These are phyloP conservation scores for Daldinia childiae DNA, from an alignment of 495 filamentous ascomycete genomes.

Conservation along the genomic window DNA sequence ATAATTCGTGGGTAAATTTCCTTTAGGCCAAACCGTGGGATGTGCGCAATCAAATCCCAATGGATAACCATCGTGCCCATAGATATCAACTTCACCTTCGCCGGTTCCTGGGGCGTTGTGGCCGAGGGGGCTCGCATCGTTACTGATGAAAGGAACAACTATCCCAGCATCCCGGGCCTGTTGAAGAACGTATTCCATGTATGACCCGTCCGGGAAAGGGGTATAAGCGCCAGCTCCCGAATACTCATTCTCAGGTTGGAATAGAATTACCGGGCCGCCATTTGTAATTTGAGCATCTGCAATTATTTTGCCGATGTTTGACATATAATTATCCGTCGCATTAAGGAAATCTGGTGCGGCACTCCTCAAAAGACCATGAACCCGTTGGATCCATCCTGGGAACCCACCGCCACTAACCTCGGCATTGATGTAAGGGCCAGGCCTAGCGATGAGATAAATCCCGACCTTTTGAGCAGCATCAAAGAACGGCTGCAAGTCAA, in stretches of 20 bases:
- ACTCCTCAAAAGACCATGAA: constrained; percentile 69
- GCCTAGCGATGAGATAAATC: constrained; percentile 78
- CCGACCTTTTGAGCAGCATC: constrained; percentile 72
- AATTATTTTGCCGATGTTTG: constrained; percentile 67
- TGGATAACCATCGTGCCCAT: constrained; percentile 80
- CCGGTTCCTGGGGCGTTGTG: constrained; percentile 73
- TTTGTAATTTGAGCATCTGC: constrained; percentile 81
- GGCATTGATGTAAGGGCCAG: constrained; percentile 66
- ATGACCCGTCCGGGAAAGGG: constrained; percentile 65
- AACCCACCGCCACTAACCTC: constrained; percentile 57
- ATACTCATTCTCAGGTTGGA: constrained; percentile 86
- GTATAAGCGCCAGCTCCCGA: constrained; percentile 44
- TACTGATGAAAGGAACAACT: constrained; percentile 78
- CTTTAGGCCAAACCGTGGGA: constrained; percentile 60
- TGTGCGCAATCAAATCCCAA: constrained; percentile 69
- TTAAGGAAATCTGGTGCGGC: constrained; percentile 67
- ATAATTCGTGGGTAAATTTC: constrained; percentile 56
- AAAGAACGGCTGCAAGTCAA: constrained; percentile 76
- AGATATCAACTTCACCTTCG: constrained; percentile 75
- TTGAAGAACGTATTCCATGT: constrained; percentile 75
- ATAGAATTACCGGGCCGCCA: constrained; percentile 78
- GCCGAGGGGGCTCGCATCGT: constrained; percentile 69
- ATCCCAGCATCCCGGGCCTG: constrained; percentile 74
- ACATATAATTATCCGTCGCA: constrained; percentile 70
- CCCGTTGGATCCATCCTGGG: constrained; percentile 64